Evolutionary conservation across 1,139 yeast genomes (phyloP), one percentile per base, ranked within the genome.

Genomic region (Hyphopichia fennica): DNA sequence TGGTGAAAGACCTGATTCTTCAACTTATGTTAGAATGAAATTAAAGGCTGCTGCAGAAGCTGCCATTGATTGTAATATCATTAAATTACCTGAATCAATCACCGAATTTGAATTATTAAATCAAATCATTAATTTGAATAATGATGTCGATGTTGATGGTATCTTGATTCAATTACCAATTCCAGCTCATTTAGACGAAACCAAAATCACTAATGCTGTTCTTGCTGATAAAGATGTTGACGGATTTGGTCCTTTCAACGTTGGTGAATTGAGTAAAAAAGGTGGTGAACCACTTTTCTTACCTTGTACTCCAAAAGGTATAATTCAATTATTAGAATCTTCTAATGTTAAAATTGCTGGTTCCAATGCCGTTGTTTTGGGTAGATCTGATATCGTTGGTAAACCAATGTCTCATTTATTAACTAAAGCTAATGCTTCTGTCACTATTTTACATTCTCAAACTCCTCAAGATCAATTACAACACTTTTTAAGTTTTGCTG

Each of bases 291-390:
- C 99, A 18, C 63, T 69, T 47, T 93, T 88, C 65, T 74, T 87
- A 54, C 99, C 99, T 29, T 93, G 99, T 68, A 93, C 99, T 35
- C 99, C 99, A 43, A 83, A 88, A 70, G 99, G 99, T 35, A 84
- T 91, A 58, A 82, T 93, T 72, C 85, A 82, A 54, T 75, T 93
- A 53, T 76, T 93, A 55, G 69, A 81, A 47, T 74, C 79, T 51
- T 71, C 87, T 39, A 75, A 80, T 25, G 85, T 90, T 19, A 63
- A 70, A 3, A 63, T 89, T 41, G 71, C 78, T 33, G 99, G 98
- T 48, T 77, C 87, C 51, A 77, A 79, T 52, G 96, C 96, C n/a
- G 96, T 91, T 38, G 98, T 93, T 28, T 75, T 93, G 47, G 99
- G 99, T 44, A 81, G 99, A 67, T 87, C 96, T 34, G 98, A 93